Evolutionary conservation across 2,329 filamentous ascomycete genomes (phyloP).

Genomic region (Claviceps sorghi): DNA sequence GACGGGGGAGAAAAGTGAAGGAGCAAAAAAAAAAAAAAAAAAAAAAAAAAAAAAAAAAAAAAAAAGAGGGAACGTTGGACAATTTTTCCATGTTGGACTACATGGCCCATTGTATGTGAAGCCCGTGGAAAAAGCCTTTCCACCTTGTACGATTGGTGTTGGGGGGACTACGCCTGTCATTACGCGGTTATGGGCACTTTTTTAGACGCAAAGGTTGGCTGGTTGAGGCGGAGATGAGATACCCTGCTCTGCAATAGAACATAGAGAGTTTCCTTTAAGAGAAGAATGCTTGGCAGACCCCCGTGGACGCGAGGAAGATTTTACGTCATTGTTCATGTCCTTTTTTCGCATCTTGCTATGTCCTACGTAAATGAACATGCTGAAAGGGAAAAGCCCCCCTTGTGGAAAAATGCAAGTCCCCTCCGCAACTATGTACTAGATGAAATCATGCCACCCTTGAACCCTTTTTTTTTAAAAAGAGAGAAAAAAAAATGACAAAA

Average conservation of each 20-base stretch:
- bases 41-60: no score
- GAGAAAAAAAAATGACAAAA: slow-evolving; percentile 1
- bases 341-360: neutral
- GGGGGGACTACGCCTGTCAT: neutral
- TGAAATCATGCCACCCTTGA: neutral
- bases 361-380: neutral
- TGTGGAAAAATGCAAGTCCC: neutral
- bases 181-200: neutral
- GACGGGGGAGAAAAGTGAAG: neutral
- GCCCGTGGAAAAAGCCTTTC: neutral
- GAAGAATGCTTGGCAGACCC: neutral
- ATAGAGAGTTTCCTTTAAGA: neutral
- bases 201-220: neutral
- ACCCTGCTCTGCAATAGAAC: neutral
- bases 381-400: neutral
- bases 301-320: neutral
- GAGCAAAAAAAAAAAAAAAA: neutral
- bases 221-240: neutral
- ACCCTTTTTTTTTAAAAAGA: neutral
- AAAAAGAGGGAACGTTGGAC: neutral
- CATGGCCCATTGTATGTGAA: neutral
- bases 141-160: neutral
- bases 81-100: neutral
- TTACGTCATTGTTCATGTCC: neutral
- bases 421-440: neutral